These are phyloP conservation scores for Lophium mytilinum DNA, from an alignment of 495 filamentous ascomycete species.

Conservation along the genomic window DNA sequence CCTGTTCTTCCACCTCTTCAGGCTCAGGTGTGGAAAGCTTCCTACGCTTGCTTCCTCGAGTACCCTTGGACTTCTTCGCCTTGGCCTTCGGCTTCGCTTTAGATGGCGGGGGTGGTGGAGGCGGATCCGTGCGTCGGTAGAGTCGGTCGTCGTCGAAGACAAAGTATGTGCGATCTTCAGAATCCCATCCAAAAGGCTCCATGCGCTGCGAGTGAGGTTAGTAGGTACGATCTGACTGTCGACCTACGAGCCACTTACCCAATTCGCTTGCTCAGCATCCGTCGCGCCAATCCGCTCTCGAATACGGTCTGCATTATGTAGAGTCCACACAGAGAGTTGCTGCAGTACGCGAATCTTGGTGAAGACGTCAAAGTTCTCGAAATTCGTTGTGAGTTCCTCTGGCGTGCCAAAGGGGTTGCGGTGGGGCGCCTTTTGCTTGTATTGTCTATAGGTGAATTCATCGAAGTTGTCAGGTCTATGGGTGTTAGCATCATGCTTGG, in stretches of 20 bases:
- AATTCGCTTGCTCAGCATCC: slow-evolving; percentile 70
- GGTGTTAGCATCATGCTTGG: not conserved
- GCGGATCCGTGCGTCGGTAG: slow-evolving; percentile 69
- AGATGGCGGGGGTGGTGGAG: slow-evolving; percentile 46
- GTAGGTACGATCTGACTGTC: not conserved
- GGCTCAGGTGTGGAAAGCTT: slow-evolving; percentile 47
- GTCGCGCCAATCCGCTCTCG: slow-evolving; percentile 80
- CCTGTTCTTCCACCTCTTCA: slow-evolving; percentile 48
- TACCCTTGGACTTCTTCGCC: slow-evolving; percentile 62
- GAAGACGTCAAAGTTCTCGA: slow-evolving; percentile 74
- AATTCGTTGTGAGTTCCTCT: slow-evolving; percentile 62
- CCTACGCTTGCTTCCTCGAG: slow-evolving; percentile 64
- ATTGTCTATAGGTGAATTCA: slow-evolving; percentile 88
- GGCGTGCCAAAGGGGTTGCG: slow-evolving; percentile 75
- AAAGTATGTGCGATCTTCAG: slow-evolving; percentile 74
- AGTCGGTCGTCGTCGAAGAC: slow-evolving; percentile 90
- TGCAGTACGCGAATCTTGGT: slow-evolving; percentile 84
- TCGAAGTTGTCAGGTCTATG: slow-evolving; percentile 79
- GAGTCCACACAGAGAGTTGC: slow-evolving; percentile 83
- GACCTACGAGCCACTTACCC: slow-evolving; percentile 49
- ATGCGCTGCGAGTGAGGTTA: slow-evolving; percentile 55
- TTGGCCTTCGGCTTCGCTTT: slow-evolving; percentile 54
- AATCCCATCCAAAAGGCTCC: slow-evolving; percentile 84
- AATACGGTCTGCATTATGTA: slow-evolving; percentile 75
- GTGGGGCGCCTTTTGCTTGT: slow-evolving; percentile 67